Base-by-base conservation (phyloP, 495 filamentous ascomycete species). In the Penicillium coprophilum region DNA sequence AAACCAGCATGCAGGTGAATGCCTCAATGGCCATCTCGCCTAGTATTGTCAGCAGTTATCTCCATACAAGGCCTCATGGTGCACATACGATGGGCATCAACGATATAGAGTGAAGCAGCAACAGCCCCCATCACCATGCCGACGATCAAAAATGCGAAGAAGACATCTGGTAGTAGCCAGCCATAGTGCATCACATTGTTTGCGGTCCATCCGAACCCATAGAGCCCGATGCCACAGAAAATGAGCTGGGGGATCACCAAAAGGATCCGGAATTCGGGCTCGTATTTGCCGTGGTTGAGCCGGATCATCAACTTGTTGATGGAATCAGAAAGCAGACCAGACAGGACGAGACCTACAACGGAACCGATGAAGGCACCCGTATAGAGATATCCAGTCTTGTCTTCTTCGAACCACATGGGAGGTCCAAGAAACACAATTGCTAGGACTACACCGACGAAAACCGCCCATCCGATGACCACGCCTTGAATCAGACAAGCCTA, bases 101-200 rank as follows among this genome's bases (percentile, higher is more conserved):
- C 91, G 61, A 97, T 89, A 62, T 97, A 97, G n/a, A 97, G 70
- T 1, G 90, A 87, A 49, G 85, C 87, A 1, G 88, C 85, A 6
- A 96, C 90, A 0, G 92, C 92, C 3, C 92, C 92, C 59, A 95
- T 82, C 2, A 96, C 90, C 89, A 96, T 96, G 0, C 92, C 92
- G 57, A 86, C 83, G 4, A 96, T 87, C 53, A 89, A 76, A 41
- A 90, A 76, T 1, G 78, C 83, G 58, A 95, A 94, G 62, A 91
- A 95, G 21, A 91, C 80, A 46, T 91, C 82, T 5, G 91, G 88
- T 36, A 86, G 75, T 19, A 87, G 76, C 83, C 85, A 93, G 23
- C 79, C 78, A 65, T 90, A 95, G 50, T 77, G 75, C 9, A 51
- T 57, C 0, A 82, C 65, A 58, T 91, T 69, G 11, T 77, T 73